Base-by-base conservation (phyloP, 345 rosid species). In the Dimocarpus longan region DNA sequence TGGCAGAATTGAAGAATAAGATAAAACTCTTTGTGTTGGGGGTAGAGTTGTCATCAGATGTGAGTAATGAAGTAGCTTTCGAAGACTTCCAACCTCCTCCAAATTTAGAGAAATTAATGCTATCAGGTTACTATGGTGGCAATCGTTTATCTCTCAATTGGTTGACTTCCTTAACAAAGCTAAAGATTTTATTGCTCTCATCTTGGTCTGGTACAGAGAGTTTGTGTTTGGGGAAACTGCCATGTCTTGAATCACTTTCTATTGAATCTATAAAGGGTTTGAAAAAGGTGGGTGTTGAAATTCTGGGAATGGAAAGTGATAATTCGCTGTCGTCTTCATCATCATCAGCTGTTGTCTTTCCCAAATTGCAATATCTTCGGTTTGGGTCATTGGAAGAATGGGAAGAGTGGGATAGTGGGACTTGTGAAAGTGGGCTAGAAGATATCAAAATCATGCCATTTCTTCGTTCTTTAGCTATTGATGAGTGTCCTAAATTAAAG, bases 31-130 rank as follows among this genome's bases (percentile, higher is more conserved):
- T 32, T 32, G 37, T 32, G 37, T 32, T 32, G 37, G 37, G 37
- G 4, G 37, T 32, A 32, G 37, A 32, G 37, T 32, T 32, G 37
- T 32, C 37, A 32, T 32, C 37, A 32, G 4, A 32, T 32, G 37
- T 24, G 15, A 7, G 24, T 11, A n/a, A 56, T 19, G 28, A 54
- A 52, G 46, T 5, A 32, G 21, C 39, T 72, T 26, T 56, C 56
- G 65, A 56, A 72, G 48, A 63, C 43, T 54, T 56, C 37, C 28
- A 37, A n/a, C 75, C 75, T 18, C 32, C 75, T 18, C 75, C 65
- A 19, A 56, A 19, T 72, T 57, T 56, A 56, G 75, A 32, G 75
- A 3, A 1, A 8, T 57, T 32, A 12, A 0, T 2, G 1, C 56
- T 72, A 28, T 0, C 0, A 0, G 5, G 5, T 10, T 71, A 32